These are phyloP conservation scores for Periconia digitata DNA, from an alignment of 2,329 filamentous ascomycete genomes.

Conservation along the genomic window DNA sequence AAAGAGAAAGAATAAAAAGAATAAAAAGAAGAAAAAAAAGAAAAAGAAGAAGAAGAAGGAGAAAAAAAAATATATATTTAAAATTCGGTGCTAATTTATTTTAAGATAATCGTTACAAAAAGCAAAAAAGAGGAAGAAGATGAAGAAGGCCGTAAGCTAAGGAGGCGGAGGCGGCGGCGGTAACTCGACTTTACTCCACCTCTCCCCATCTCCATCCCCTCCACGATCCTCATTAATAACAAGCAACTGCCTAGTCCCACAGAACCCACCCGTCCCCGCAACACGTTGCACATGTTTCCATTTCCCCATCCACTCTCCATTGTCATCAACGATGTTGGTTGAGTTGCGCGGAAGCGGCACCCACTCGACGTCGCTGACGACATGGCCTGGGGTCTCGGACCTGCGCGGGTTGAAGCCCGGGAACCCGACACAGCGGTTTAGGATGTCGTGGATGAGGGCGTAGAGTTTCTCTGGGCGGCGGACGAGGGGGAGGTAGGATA, in stretches of 20 bases:
- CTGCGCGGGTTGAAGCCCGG: slow-evolving; percentile 64
- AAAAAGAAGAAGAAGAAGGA: no score
- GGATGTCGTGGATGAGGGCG: slow-evolving; percentile 58
- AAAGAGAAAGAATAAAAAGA: no score
- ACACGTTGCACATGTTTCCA: slow-evolving; percentile 44
- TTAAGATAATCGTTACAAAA: no score
- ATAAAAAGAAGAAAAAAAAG: no score
- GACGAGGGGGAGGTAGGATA: slow-evolving; percentile 61
- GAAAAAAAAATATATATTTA: no score
- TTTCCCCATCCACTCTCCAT: slow-evolving; percentile 32
- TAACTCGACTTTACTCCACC: slow-evolving; percentile 37
- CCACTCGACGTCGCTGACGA: slow-evolving; percentile 57
- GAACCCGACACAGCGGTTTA: slow-evolving; percentile 58
- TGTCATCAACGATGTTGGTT: no score
- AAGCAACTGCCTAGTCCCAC: slow-evolving; percentile 57
- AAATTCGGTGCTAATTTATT: no score
- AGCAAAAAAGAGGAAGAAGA: no score
- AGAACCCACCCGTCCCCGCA: slow-evolving; percentile 58
- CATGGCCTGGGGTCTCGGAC: slow-evolving; percentile 59
- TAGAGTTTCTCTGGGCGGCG: slow-evolving; percentile 69
- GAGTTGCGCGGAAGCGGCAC: no score
- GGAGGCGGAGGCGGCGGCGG: slow-evolving; percentile 28
- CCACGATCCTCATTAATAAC: slow-evolving; percentile 44
- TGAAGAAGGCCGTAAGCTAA: no score
- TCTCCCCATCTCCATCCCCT: slow-evolving; percentile 31